These are phyloP conservation scores for Primulina tabacum DNA, from an alignment of 257 asterid species.

Conservation along the genomic window DNA sequence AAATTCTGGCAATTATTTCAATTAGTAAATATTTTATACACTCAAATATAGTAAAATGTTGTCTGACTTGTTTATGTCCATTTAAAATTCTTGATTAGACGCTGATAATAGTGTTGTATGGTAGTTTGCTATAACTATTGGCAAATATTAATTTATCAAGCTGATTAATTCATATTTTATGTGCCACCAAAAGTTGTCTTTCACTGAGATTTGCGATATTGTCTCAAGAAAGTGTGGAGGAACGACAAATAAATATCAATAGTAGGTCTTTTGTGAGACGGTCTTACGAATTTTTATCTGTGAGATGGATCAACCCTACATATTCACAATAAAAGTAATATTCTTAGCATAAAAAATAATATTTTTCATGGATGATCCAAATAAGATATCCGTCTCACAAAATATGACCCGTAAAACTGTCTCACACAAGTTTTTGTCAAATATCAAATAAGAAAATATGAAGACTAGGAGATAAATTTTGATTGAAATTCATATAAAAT, in stretches of 20 bases:
- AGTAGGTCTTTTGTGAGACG: no score
- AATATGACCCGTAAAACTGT: no score
- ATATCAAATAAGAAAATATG: background rate
- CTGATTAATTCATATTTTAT: no score
- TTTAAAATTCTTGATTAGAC: background rate
- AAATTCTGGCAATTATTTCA: background rate
- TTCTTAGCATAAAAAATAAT: no score
- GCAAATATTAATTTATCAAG: background rate
- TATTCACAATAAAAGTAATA: no score
- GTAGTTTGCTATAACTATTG: background rate
- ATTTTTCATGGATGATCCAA: no score
- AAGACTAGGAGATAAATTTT: background rate
- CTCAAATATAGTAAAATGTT: background rate
- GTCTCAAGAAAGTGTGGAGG: background rate
- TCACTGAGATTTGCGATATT: background rate
- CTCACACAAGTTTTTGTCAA: no score
- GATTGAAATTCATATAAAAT: background rate
- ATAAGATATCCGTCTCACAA: no score
- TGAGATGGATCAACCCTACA: no score
- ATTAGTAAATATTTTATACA: no score
- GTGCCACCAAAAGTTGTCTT: background rate
- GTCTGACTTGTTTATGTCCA: no score
- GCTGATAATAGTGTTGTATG: background rate
- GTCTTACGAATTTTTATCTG: no score
- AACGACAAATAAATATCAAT: background rate